Conservation (phyloP, 2,329 filamentous ascomycete species). For the Fonsecaea nubica region DNA sequence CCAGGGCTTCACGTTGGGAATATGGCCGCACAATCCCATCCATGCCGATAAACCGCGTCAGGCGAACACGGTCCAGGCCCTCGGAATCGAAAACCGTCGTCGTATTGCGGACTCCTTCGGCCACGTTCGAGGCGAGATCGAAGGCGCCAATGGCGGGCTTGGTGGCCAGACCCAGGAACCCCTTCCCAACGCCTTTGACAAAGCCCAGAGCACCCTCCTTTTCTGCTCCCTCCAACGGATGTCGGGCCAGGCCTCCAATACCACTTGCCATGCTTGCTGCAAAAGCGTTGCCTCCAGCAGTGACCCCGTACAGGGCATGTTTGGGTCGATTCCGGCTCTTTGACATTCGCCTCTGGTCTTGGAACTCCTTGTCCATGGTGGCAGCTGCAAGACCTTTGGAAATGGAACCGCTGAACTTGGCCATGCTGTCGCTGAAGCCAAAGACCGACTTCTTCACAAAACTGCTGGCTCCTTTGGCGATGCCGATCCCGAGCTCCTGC, state of each 20-base stretch:
- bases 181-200: slow-evolving; percentile 97
- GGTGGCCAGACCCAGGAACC: slow-evolving; percentile 89
- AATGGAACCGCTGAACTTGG: slow-evolving; percentile 95
- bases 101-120: slow-evolving; percentile 96
- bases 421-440: slow-evolving; percentile 95
- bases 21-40: slow-evolving; percentile 96
- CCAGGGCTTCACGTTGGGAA: slow-evolving; percentile 90
- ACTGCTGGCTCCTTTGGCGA: slow-evolving; percentile 93
- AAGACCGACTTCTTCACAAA: slow-evolving; percentile 99
- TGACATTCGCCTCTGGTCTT: slow-evolving; percentile 92
- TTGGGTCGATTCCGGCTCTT: slow-evolving; percentile 92
- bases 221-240: slow-evolving; percentile 93
- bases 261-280: slow-evolving; percentile 91
- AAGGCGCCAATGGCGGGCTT: slow-evolving; percentile 97
- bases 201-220: slow-evolving; percentile 93
- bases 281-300: slow-evolving; percentile 92
- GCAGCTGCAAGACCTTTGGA: slow-evolving; percentile 95
- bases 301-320: slow-evolving; percentile 95
- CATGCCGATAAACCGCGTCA: slow-evolving; percentile 86
- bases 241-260: slow-evolving; percentile 88
- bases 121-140: slow-evolving; percentile 94
- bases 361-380: slow-evolving; percentile 97
- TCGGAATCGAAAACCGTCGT: slow-evolving; percentile 97
- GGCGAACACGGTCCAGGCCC: slow-evolving; percentile 91
- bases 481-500: slow-evolving; percentile 91